phyloP scores from a whole-genome alignment of 108 stramenopile genomes.

The Pseudonitzschia multiseries region DNA sequence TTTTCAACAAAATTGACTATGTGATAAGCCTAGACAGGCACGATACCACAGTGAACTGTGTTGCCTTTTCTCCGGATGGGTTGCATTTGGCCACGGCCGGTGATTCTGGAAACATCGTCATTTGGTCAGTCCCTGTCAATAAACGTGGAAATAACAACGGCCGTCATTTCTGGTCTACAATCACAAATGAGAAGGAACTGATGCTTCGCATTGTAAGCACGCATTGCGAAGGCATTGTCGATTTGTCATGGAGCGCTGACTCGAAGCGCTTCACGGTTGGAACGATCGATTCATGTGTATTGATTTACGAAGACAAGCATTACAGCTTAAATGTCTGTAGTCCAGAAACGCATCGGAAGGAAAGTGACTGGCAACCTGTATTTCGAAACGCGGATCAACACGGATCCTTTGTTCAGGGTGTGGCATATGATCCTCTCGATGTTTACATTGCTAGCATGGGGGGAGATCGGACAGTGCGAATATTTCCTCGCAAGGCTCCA shows the following conservation, averaged over 20 bases:
- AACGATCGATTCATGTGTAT: slow-evolving; percentile 65
- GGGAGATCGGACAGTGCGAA: slow-evolving; percentile 82
- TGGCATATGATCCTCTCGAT: slow-evolving; percentile 82
- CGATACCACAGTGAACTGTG: slow-evolving; percentile 62
- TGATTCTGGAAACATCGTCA: slow-evolving; percentile 75
- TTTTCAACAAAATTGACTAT: slow-evolving; percentile 54
- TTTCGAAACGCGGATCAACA: slow-evolving; percentile 71
- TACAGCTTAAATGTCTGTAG: slow-evolving; percentile 21
- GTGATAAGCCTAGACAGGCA: slow-evolving; percentile 64
- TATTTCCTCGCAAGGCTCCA: slow-evolving; percentile 63
- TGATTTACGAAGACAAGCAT: slow-evolving; percentile 51
- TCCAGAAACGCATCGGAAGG: slow-evolving; percentile 33
- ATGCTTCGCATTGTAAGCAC: slow-evolving; percentile 52
- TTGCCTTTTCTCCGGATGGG: slow-evolving; percentile 82
- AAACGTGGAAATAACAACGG: slow-evolving; percentile 49
- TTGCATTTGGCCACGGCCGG: slow-evolving; percentile 83
- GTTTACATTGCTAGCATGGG: slow-evolving; percentile 85
- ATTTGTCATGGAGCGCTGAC: slow-evolving; percentile 71
- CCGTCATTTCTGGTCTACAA: slow-evolving; percentile 46
- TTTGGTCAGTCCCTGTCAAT: slow-evolving; percentile 65
- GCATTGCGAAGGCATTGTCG: slow-evolving; percentile 71
- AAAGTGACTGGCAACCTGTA: slow-evolving; percentile 54
- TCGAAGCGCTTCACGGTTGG: slow-evolving; percentile 72
- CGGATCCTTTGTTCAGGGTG: slow-evolving; percentile 85
- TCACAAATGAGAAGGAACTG: slow-evolving; percentile 62